These are phyloP conservation scores for Cyberlindnera mississippiensis DNA, from an alignment of 805 yeast genomes.

Conservation along the genomic window DNA sequence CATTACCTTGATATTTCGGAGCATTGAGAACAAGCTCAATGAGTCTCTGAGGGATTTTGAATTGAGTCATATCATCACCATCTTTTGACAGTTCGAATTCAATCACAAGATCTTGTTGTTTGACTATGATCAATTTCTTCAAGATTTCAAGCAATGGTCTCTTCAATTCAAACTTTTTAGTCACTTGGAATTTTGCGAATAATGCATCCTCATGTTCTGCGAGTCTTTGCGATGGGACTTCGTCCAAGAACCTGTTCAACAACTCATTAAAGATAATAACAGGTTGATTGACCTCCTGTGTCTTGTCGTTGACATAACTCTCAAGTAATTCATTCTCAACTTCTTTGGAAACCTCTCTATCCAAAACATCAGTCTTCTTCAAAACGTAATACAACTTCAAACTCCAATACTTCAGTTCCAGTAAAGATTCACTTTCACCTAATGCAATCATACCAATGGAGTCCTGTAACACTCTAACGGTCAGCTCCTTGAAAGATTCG, in stretches of 20 bases:
- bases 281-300: conserved; percentile 29
- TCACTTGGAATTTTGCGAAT: conserved; percentile 29
- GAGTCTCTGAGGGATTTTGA: conserved; percentile 32
- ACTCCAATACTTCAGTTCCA: conserved; percentile 44
- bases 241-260: conserved; percentile 30
- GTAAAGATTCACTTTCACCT: conserved; percentile 31
- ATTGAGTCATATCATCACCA: conserved; percentile 19
- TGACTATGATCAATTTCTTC: conserved; percentile 35
- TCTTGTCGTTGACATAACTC: conserved; percentile 31
- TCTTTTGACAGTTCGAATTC: conserved; percentile 52
- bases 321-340: conserved; percentile 39
- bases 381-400: conserved; percentile 40
- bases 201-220: conserved; percentile 33
- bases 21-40: conserved; percentile 31
- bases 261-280: conserved; percentile 34
- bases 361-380: conserved; percentile 22
- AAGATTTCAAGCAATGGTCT: conserved; percentile 42
- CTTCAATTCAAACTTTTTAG: conserved; percentile 35
- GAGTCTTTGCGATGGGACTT: conserved; percentile 31
- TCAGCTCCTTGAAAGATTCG: conserved; percentile 36
- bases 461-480: conserved; percentile 38
- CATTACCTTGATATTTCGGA: conserved; percentile 36
- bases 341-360: conserved; percentile 35
- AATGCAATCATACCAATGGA: conserved; percentile 40
- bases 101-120: conserved; percentile 57